Base-by-base conservation (phyloP, 352 stramenopile species). In the Phytophthora lateralis region DNA sequence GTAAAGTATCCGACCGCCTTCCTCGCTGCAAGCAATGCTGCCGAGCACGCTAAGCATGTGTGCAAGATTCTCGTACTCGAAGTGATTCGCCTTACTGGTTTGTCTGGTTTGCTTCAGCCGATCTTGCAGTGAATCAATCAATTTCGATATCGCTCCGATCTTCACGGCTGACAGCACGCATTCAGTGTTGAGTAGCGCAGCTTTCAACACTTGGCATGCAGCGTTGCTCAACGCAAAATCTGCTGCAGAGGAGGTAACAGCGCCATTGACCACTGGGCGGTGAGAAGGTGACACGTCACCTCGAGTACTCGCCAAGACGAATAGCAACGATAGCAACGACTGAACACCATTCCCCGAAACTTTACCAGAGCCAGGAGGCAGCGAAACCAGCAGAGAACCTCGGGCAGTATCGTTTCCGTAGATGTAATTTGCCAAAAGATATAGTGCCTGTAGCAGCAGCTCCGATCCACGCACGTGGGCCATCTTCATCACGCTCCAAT, bases 401-500 rank as follows among this genome's bases (percentile, higher is more conserved):
- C 85, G 76, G 4, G 69, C 57, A 30, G 6, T 60, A 17, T 89
- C 75, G 47, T 83, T 87, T 29, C 35, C 59, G 27, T 79, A 71
- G 24, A 59, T 66, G 24, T 78, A 82, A 34, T 87, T 91, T 11
- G 66, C 69, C 21, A 88, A 20, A 11, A 89, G 69, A 8, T 68
- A 67, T 21, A 90, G 51, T 8, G 73, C 67, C 38, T 44, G 69
- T n/a, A 82, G 26, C 37, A 91, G 50, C 17, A 89, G 39, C 3
- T 45, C 29, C 17, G 79, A 88, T 15, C 69, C 71, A 27, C 76
- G 71, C 17, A 61, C 47, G 44, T 76, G 56, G n/a, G 80, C 80
- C 50, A 72, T 64, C 27, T 67, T 71, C 66, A 91, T 80, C 17
- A 76, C 50, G 20, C 48, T 82, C 82, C 82, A 91, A 49, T 91